These are phyloP conservation scores for Oryza rufipogon DNA, from an alignment of 176 grass and related monocot genomes.

Conservation along the genomic window DNA sequence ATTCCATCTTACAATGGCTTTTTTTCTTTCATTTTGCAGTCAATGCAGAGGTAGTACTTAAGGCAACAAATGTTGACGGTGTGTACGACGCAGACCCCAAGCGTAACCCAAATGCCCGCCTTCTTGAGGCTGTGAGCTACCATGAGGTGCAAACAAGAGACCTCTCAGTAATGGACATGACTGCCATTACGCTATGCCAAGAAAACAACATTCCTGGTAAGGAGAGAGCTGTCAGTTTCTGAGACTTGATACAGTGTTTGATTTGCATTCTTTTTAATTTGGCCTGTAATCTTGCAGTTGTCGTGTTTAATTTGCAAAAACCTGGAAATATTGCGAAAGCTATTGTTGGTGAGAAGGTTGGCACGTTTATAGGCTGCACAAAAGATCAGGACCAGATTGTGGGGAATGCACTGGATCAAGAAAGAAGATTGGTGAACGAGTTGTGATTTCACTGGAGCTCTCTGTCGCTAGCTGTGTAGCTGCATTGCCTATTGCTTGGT, in stretches of 20 bases:
- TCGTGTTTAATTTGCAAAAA: constrained; percentile 93
- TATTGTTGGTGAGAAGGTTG: constrained; percentile 89
- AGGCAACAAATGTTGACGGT: constrained; percentile 97
- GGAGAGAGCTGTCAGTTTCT: not conserved
- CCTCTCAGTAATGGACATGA: constrained; percentile 99
- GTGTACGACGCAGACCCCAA: constrained; percentile 88
- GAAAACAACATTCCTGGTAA: constrained; percentile 98
- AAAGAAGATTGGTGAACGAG: constrained; percentile 50
- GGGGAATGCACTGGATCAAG: constrained; percentile 34
- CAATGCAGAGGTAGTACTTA: constrained; percentile 95
- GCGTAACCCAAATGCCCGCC: constrained; percentile 66
- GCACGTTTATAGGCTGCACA: constrained; percentile 72
- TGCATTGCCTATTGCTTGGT: not conserved
- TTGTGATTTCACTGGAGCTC: constrained; percentile 41
- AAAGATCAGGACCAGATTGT: constrained; percentile 34
- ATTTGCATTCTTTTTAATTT: not conserved
- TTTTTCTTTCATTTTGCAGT: constrained; percentile 46
- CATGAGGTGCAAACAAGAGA: constrained; percentile 81
- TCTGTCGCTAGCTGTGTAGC: not conserved
- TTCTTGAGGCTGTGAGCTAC: constrained; percentile 86
- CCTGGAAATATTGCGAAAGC: constrained; percentile 94
- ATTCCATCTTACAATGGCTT: constrained; percentile 10
- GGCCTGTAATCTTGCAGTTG: constrained; percentile 57
- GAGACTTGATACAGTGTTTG: not conserved
- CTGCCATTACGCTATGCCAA: constrained; percentile 91